Evolutionary conservation across 306 rosid genomes (phyloP).

Genomic region (Clitoria ternatea): DNA sequence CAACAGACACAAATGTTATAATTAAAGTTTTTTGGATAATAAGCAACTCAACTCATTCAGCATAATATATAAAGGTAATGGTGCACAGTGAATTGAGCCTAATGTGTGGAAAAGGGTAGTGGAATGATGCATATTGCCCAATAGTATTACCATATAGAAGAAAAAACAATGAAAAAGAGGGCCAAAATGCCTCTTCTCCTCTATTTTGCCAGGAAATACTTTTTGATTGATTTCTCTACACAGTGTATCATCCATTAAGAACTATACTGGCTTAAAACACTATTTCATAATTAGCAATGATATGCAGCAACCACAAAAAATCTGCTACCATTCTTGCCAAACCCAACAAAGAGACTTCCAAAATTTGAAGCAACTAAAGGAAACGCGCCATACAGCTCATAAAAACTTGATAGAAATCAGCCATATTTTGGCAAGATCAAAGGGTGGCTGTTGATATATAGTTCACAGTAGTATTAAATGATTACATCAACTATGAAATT

Average conservation of each 20-base stretch:
- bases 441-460: not conserved
- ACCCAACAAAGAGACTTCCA: not conserved
- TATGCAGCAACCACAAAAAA: not conserved
- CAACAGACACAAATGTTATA: not conserved
- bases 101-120: not conserved
- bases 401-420: not conserved
- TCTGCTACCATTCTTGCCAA: not conserved
- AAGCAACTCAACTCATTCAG: not conserved
- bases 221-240: not conserved
- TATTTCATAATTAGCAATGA: not conserved
- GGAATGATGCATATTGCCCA: not conserved
- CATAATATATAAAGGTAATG: not conserved
- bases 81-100: not conserved
- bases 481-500: not conserved
- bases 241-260: not conserved
- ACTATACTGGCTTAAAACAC: not conserved
- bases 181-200: not conserved
- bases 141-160: not conserved
- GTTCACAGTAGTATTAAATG: not conserved
- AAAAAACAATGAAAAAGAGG: not conserved
- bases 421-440: not conserved
- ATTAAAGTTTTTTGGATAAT: not conserved
- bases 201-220: not conserved
- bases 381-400: not conserved
- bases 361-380: not conserved